Percentiles rank a stretch among this genome's conserved stretches.
Evolutionary conservation across 768 basidiomycete genomes (phyloP).

Genomic region (Boletus tylopilopsis): DNA sequence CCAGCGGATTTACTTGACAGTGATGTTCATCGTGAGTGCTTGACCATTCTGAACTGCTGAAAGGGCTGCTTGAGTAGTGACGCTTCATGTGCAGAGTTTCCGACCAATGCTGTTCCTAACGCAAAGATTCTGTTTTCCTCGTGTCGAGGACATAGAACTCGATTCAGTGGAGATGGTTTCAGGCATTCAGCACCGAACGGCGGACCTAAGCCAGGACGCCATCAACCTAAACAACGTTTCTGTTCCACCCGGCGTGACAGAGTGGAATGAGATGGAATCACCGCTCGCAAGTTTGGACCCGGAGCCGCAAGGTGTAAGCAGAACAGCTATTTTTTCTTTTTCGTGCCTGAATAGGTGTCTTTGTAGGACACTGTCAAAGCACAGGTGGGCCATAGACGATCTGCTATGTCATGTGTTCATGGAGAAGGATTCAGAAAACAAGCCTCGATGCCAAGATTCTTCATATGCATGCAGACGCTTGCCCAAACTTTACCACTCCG

Average conservation of each 20-base stretch:
- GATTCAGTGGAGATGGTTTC: neutral
- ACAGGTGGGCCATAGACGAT: too few species aligned
- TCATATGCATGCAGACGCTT: too few species aligned
- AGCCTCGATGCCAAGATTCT: too few species aligned
- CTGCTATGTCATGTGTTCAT: neutral
- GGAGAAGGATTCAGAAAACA: too few species aligned
- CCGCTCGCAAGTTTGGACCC: too few species aligned
- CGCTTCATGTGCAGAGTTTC: neutral
- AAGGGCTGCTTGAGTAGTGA: too few species aligned
- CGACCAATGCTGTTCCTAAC: neutral
- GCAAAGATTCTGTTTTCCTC: too few species aligned
- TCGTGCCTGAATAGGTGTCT: neutral
- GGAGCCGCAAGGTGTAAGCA: neutral
- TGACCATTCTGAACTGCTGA: too few species aligned
- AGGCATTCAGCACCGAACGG: neutral
- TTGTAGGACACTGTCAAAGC: neutral
- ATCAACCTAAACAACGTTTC: neutral
- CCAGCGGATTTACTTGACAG: too few species aligned
- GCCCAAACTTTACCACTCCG: too few species aligned
- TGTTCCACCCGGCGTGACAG: neutral
- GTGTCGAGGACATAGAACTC: neutral
- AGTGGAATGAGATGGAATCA: neutral
- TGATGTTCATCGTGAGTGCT: too few species aligned
- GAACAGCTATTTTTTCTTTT: neutral
- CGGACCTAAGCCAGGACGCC: neutral